These are phyloP conservation scores for Saccharomycopsis oosterbeekiorum DNA, from an alignment of 805 yeast genomes.

Conservation along the genomic window DNA sequence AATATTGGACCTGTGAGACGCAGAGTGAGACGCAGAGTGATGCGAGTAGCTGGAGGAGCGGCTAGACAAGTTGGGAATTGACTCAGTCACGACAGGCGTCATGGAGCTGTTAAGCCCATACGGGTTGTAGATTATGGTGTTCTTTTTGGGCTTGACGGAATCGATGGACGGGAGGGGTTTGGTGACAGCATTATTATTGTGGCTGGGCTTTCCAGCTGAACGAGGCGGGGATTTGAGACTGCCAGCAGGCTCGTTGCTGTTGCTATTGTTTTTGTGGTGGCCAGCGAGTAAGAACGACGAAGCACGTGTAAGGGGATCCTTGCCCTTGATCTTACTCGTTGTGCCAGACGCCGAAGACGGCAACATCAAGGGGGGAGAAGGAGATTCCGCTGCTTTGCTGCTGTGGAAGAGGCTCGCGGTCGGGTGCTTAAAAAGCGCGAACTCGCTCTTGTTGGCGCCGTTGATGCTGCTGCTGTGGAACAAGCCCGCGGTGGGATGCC, in stretches of 20 bases:
- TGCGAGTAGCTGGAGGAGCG: background rate
- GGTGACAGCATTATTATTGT: background rate
- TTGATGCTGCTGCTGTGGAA: background rate
- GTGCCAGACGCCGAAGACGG: background rate
- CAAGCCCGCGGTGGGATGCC: background rate
- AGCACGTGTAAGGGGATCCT: background rate
- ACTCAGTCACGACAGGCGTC: background rate
- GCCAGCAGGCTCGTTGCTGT: background rate
- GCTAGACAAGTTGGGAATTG: constrained; percentile 2
- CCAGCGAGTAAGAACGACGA: background rate
- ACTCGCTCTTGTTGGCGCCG: background rate
- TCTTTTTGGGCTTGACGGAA: constrained; percentile 3
- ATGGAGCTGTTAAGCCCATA: constrained; percentile 4
- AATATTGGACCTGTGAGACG: background rate
- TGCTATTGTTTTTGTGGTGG: background rate
- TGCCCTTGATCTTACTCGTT: background rate
- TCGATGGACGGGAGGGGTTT: constrained; percentile 17
- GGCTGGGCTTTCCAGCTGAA: background rate
- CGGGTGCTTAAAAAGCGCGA: background rate
- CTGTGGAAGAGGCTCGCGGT: background rate
- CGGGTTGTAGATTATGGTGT: constrained; percentile 12
- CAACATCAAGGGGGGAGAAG: background rate
- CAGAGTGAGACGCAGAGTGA: background rate
- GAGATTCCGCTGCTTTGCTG: background rate
- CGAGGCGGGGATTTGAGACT: background rate